A percentile compares a stretch with the other conserved stretches of the same genome.
These are phyloP conservation scores for Phytophthora aleatoria DNA, from an alignment of 352 stramenopile genomes.

Conservation along the genomic window DNA sequence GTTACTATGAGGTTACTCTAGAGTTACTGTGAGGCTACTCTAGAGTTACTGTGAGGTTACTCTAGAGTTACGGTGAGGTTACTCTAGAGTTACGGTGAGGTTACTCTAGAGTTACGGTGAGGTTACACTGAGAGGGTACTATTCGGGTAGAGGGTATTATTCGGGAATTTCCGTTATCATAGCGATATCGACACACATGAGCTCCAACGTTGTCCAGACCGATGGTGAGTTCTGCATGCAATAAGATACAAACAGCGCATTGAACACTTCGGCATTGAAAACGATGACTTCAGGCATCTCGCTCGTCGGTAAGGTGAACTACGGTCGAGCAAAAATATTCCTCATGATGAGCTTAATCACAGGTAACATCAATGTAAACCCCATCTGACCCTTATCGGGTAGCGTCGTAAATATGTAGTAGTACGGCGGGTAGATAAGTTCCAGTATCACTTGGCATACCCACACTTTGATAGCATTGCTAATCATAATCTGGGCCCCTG, in stretches of 20 bases:
- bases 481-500: too few relatives aligned
- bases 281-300: neutral
- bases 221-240: constrained; percentile 18
- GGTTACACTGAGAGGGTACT: too few relatives aligned
- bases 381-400: neutral
- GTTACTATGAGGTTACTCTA: too few relatives aligned
- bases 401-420: neutral
- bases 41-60: too few relatives aligned
- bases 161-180: too few relatives aligned
- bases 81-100: too few relatives aligned
- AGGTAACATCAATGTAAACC: too few relatives aligned
- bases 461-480: neutral
- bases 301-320: neutral
- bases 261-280: constrained; percentile 7
- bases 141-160: too few relatives aligned
- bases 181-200: constrained; percentile 5
- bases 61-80: too few relatives aligned
- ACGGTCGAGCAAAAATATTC: neutral
- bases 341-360: neutral
- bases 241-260: constrained; percentile 4
- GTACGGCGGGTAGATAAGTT: neutral
- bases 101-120: too few relatives aligned
- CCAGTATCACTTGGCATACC: neutral
- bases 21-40: too few relatives aligned
- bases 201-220: constrained; percentile 9